A percentile compares a stretch with the other conserved stretches of the same genome.
Conservation (phyloP, 257 asterid genomes). For the Plectranthus barbatus region DNA sequence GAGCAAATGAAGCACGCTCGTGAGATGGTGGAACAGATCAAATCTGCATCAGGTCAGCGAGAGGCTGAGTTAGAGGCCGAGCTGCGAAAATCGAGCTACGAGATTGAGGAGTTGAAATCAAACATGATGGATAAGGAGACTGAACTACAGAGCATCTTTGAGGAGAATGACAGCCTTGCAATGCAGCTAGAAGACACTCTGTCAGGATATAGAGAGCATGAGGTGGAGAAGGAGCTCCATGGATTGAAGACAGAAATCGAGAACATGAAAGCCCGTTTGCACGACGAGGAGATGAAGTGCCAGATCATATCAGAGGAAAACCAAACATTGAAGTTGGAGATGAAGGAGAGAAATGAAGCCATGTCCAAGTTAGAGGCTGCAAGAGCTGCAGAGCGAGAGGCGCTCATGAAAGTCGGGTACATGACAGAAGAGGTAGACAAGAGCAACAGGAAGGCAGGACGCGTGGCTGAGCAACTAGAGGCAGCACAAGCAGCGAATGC, state of each 20-base stretch:
- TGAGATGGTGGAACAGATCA: constrained; percentile 48
- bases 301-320: constrained; percentile 38
- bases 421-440: constrained; percentile 62
- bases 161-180: constrained; percentile 62
- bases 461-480: constrained; percentile 67
- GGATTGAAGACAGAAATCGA: constrained; percentile 25
- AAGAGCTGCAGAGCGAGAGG: constrained; percentile 54
- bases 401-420: constrained; percentile 36
- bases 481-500: constrained; percentile 58
- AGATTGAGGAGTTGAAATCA: constrained; percentile 73
- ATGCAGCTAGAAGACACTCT: constrained; percentile 23
- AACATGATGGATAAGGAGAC: constrained; percentile 84
- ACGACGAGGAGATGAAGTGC: constrained; percentile 41
- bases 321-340: constrained; percentile 33
- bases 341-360: constrained; percentile 25
- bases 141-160: constrained; percentile 70
- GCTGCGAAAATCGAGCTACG: constrained; percentile 34
- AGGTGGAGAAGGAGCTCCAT: no score
- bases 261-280: constrained; percentile 30
- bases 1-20: constrained; percentile 36
- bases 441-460: constrained; percentile 35
- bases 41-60: constrained; percentile 32
- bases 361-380: constrained; percentile 37
- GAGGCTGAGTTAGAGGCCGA: constrained; percentile 56
- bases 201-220: constrained; percentile 27